Conservation (phyloP, 73 alveolate genomes). For the Tetrahymena thermophila region DNA sequence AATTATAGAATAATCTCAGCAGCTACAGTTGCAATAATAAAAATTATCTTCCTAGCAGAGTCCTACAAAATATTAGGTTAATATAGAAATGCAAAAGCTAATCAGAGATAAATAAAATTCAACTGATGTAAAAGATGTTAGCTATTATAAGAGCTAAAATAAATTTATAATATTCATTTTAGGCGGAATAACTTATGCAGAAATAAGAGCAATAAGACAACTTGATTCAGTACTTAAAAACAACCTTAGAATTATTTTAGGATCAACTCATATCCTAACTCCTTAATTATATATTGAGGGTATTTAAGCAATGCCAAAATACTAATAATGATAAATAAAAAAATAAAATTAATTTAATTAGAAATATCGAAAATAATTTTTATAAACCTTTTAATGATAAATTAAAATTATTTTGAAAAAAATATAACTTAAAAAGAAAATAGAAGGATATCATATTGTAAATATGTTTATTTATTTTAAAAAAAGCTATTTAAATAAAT, state of each 20-base stretch:
- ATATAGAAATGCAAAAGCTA: not conserved
- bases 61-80: not conserved
- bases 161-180: not conserved
- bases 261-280: not conserved
- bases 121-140: not conserved
- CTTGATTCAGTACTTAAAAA: not conserved
- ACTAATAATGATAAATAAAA: not conserved
- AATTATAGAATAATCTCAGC: not conserved
- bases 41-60: not conserved
- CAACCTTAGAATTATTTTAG: not conserved
- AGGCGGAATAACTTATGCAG: not conserved
- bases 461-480: too few relatives aligned
- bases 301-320: not conserved
- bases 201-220: not conserved
- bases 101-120: not conserved
- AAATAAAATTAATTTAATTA: too few relatives aligned
- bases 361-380: too few relatives aligned
- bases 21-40: not conserved
- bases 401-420: too few relatives aligned
- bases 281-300: not conserved
- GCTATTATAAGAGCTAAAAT: not conserved
- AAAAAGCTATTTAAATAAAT: too few relatives aligned
- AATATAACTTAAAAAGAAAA: too few relatives aligned
- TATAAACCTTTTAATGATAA: too few relatives aligned
- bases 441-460: too few relatives aligned